Base-by-base conservation (phyloP, 345 rosid genomes). In the Chamaenerion angustifolium region DNA sequence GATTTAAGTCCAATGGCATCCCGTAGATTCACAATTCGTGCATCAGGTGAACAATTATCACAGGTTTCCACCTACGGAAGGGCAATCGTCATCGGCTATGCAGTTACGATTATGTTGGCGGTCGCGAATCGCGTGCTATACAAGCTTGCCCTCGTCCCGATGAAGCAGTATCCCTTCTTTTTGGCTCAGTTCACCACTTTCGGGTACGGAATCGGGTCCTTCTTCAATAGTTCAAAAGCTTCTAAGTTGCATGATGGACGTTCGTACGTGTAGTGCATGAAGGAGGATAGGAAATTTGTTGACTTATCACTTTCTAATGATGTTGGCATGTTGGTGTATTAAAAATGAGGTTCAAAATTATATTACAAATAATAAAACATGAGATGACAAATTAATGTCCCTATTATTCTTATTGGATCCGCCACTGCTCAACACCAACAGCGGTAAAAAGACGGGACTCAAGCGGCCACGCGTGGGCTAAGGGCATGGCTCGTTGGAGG, bases 81-180 rank as follows among this genome's bases (percentile, higher is more conserved):
- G 40, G 56, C 72, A 15, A 66, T 83, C 54, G 18, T 64, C 19
- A 11, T 60, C 17, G 51, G 68, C 70, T 77, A 88, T 4, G 77
- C 73, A 6, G 21, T 68, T 42, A 66, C 89, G 7, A 61, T 80
- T 3, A 37, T 62, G 0, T 57, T 85, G 13, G 93, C 89, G 16
- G 62, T 88, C 10, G 87, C 87, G 8, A 82, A 88, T 72, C 93
- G 97, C 40, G 95, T 88, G 56, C 84, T 88, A 9, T 80, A 88
- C 76, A 88, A 85, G 81, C 93, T 88, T 55, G 97, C 97, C 0
- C 83, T 88, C 54, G 95, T 88, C 63, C 95, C 97, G 12, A 74
- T 88, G 89, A 85, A 79, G 60, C 69, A 65, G 31, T 85, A 75
- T 67, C 97, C 95, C 9, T 88, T 88, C 72, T 88, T 84, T 69